phyloP scores from a whole-genome alignment of 345 rosid species.

The Gynandropsis gynandra region DNA sequence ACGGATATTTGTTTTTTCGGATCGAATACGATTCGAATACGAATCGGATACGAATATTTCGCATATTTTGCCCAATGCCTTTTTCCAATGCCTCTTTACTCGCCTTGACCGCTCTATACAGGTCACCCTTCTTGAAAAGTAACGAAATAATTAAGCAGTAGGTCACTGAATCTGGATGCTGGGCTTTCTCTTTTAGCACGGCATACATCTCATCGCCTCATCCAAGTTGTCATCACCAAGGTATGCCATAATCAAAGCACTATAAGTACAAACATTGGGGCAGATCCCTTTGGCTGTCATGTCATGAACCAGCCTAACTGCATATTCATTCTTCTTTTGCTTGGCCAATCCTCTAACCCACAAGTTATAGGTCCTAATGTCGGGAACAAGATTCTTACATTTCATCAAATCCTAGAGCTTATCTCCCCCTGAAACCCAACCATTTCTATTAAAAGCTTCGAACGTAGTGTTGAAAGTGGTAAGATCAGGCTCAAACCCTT shows the following conservation, averaged over 20 bases:
- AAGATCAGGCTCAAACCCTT: constrained; percentile 43
- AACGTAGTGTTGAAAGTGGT: constrained; percentile 58
- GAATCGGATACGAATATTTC: too few relatives aligned
- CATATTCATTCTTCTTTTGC: constrained; percentile 39
- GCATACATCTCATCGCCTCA: constrained; percentile 45
- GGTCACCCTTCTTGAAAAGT: constrained; percentile 46
- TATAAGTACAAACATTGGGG: constrained; percentile 45
- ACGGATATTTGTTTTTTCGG: too few relatives aligned
- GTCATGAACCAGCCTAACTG: constrained; percentile 33
- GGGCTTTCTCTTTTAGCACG: constrained; percentile 32
- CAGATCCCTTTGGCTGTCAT: constrained; percentile 39
- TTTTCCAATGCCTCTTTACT: constrained; percentile 39
- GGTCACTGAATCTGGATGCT: constrained; percentile 29
- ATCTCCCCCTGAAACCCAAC: constrained; percentile 49
- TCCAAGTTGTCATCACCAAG: constrained; percentile 35
- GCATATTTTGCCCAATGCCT: too few relatives aligned
- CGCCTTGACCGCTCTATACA: constrained; percentile 40
- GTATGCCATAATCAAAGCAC: constrained; percentile 50
- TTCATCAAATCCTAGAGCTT: constrained; percentile 54
- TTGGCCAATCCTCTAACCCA: constrained; percentile 44
- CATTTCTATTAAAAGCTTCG: constrained; percentile 39
- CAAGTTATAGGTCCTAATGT: constrained; percentile 50
- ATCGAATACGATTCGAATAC: too few relatives aligned
- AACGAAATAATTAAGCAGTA: constrained; percentile 40
- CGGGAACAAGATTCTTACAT: constrained; percentile 42